Percentiles rank a stretch among this genome's conserved stretches.
Conservation (phyloP, 352 stramenopile genomes). For the Salisapilia sapeloensis region DNA sequence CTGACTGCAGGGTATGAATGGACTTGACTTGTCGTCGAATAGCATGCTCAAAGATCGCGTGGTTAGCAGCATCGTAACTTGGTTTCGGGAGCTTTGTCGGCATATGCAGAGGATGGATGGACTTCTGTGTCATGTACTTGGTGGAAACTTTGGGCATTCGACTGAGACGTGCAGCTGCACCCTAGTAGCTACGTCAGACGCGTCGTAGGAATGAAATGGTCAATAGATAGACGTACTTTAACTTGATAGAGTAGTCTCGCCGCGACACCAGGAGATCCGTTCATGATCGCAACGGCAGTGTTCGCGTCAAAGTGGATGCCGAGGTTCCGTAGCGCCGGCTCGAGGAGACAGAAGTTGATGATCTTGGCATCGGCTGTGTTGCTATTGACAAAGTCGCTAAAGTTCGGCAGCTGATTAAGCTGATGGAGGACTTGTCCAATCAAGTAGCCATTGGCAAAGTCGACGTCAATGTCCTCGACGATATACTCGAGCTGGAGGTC, state of each 20-base stretch:
- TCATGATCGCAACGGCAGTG: conserved; percentile 67
- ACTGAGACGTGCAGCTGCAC: conserved; percentile 18
- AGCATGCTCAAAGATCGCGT: conserved; percentile 50
- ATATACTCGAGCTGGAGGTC: conserved; percentile 49
- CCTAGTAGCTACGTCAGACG: conserved; percentile 7
- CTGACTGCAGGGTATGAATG: conserved; percentile 15
- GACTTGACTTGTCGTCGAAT: conserved; percentile 44
- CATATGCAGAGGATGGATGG: conserved; percentile 30
- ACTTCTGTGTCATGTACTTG: conserved; percentile 20
- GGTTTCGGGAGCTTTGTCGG: conserved; percentile 37
- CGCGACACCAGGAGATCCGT: conserved; percentile 30
- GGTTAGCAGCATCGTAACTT: conserved; percentile 27
- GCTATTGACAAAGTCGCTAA: conserved; percentile 62
- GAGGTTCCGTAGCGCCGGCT: conserved; percentile 55
- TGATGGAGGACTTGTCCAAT: conserved; percentile 68
- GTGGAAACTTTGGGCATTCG: conserved; percentile 31
- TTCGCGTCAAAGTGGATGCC: conserved; percentile 65
- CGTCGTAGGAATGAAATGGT: background rate
- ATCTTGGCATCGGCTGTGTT: conserved; percentile 65
- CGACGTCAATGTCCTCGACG: conserved; percentile 43
- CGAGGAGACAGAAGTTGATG: conserved; percentile 79
- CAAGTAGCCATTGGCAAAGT: conserved; percentile 77
- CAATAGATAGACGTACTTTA: conserved; percentile 21
- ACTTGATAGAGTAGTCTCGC: conserved; percentile 78
- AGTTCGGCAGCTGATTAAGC: conserved; percentile 84